phyloP scores from a whole-genome alignment of 345 rosid genomes.

The Hibiscus tridactylites region DNA sequence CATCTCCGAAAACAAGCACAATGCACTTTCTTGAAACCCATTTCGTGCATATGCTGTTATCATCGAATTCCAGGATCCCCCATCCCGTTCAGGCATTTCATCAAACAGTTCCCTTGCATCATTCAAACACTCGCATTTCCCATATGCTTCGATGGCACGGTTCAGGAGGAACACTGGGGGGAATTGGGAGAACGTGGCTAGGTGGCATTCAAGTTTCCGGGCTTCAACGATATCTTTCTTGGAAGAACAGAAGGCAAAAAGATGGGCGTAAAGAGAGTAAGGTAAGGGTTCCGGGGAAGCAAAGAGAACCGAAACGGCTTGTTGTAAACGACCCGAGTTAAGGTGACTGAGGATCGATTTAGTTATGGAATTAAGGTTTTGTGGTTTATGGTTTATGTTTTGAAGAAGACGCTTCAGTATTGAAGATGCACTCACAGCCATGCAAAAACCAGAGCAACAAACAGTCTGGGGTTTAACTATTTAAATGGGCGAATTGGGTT shows the following conservation, averaged over 20 bases:
- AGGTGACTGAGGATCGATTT: constrained; percentile 32
- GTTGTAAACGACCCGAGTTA: constrained; percentile 29
- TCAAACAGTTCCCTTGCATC: constrained; percentile 71
- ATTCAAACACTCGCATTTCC: constrained; percentile 37
- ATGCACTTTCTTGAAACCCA: constrained; percentile 25
- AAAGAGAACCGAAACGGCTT: constrained; percentile 58
- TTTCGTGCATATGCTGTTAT: constrained; percentile 45
- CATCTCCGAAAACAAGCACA: constrained; percentile 50
- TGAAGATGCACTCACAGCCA: constrained; percentile 30
- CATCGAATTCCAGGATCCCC: constrained; percentile 91
- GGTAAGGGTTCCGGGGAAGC: constrained; percentile 43
- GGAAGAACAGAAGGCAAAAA: constrained; percentile 49
- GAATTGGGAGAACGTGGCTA: constrained; percentile 33
- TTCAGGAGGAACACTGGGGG: constrained; percentile 59
- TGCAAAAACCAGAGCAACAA: background rate
- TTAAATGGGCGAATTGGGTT: no score
- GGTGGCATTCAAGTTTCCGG: constrained; percentile 66
- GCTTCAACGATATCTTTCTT: constrained; percentile 45
- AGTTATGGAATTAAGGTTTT: constrained; percentile 23
- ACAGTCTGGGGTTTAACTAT: no score
- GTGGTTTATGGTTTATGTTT: constrained; percentile 15
- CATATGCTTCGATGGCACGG: constrained; percentile 68
- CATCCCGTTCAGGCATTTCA: constrained; percentile 80
- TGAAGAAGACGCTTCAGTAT: constrained; percentile 20
- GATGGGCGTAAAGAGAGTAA: constrained; percentile 48